Evolutionary conservation across 2,329 filamentous ascomycete genomes (phyloP), one percentile per base, ranked within the genome.

Genomic region (Fonsecaea pugnacius): DNA sequence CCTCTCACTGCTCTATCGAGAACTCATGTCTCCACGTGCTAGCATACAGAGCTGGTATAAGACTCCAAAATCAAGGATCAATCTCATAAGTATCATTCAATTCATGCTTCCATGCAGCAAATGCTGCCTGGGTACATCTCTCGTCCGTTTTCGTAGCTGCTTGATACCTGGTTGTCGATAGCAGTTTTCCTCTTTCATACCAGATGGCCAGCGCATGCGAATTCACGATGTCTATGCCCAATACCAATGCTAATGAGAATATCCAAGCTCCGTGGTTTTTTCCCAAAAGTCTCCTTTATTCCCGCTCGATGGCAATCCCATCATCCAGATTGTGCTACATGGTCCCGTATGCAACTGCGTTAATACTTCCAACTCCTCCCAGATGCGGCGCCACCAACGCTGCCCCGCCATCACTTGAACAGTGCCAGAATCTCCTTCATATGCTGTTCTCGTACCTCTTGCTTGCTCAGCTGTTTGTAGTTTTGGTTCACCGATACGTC

Each of bases 401-500:
- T 30, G 27, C 27, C 12, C 40, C 14, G 8, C 12, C 14, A 35
- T 67, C 62, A 68, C 58, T 69, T 70, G 64, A 72, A 72, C n/a
- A 72, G 64, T 30, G 65, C 68, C 52, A 68, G 48, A 51, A 72
- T 69, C 53, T 69, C 69, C 64, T 71, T 72, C 54, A 70, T 64
- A 61, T 67, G 66, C 63, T 71, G 56, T 50, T 71, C 71, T 14
- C 65, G 62, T 35, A 66, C 54, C 50, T 71, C 69, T 35, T 71
- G 69, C 58, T 70, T 72, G 60, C 69, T 70, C 62, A 71, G 57
- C 33, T 64, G 65, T 60, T 71, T 70, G 62, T 70, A 67, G 35
- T 70, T 84, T 74, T 85, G 83, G 68, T 91, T 90, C 89, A 96
- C 89, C 74, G 91, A 94, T 70, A 98, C 81, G 73, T 91, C 92